Conservation (phyloP, 2,329 filamentous ascomycete species). For the Penicillium sp. region DNA sequence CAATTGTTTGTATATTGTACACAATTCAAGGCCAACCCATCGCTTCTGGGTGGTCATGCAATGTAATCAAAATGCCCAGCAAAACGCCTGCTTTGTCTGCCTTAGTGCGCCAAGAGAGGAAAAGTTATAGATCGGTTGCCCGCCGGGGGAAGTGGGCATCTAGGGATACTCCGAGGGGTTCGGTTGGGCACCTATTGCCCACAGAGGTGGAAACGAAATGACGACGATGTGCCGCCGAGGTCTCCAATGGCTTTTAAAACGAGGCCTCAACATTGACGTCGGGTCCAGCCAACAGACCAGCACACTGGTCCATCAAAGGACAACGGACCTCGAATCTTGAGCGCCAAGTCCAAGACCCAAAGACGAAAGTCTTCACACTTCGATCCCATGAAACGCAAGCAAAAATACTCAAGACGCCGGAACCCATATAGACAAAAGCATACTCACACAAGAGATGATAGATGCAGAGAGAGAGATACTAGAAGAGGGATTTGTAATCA, state of each 20-base stretch:
- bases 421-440: slow-evolving; percentile 23
- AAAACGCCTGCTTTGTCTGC: slow-evolving; percentile 23
- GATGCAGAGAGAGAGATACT: not conserved
- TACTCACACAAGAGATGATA: slow-evolving; percentile 12
- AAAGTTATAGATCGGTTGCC: slow-evolving; percentile 7
- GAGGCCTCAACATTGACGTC: not conserved
- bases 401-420: slow-evolving; percentile 17
- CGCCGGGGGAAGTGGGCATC: not conserved
- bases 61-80: slow-evolving; percentile 21
- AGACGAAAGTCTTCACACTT: slow-evolving; percentile 3
- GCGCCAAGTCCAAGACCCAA: not conserved
- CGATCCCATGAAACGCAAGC: slow-evolving; percentile 12
- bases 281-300: not conserved
- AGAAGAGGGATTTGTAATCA: slow-evolving; percentile 11
- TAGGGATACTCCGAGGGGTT: not conserved
- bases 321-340: not conserved
- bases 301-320: not conserved
- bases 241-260: not conserved
- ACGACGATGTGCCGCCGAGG: not conserved
- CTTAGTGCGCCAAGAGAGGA: slow-evolving; percentile 25
- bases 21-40: slow-evolving; percentile 20
- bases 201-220: not conserved
- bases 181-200: not conserved
- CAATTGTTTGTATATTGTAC: slow-evolving; percentile 25
- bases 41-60: slow-evolving; percentile 22